Evolutionary conservation across 306 rosid species (phyloP), one percentile per base, ranked within the genome.

Genomic region (Quercus suber): DNA sequence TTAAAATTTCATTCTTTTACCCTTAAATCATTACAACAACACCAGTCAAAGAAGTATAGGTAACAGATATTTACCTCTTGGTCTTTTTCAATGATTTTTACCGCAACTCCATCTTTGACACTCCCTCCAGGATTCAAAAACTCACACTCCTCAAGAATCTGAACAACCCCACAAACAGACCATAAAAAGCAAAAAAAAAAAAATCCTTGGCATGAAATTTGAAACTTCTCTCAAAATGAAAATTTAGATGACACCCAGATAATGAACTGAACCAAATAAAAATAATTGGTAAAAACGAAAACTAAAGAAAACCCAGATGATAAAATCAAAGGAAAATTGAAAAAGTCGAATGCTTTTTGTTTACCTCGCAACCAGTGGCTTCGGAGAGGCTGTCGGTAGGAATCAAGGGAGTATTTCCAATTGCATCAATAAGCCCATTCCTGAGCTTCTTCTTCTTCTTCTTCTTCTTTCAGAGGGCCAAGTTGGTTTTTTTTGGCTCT

Each of bases 81-180:
- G 37, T 33, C 37, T 94, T 92, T 98, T 79, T 88, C 85, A 75
- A 92, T 92, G 30, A 92, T 90, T 81, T 92, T 81, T 68, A 92
- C 86, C 0, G 97, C 23, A 23, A 23, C 99, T 19, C 99, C 90
- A 59, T 92, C 99, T 70, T 95, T 95, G 63, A 95, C 98, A 71
- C 99, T 92, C 31, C 98, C 98, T 71, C 99, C 99, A 0, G 98
- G 98, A 68, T 95, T 95, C 89, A 95, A 87, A 78, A 95, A 92
- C 85, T 92, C 99, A 78, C 98, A 91, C 89, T 95, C 91, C 13
- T 90, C 99, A 61, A 91, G 84, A 78, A 92, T 91, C 97, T 95
- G 85, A 80, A 63, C 12, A 76, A 72, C 73, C 77, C 53, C 63
- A 27, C 10, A 57, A 56, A 0, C 52, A 30, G 55, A 13, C 15